A percentile compares a stretch with the other conserved stretches of the same genome.
These are phyloP conservation scores for Piper longum DNA, from an alignment of 164 flowering plant genomes.

Conservation along the genomic window DNA sequence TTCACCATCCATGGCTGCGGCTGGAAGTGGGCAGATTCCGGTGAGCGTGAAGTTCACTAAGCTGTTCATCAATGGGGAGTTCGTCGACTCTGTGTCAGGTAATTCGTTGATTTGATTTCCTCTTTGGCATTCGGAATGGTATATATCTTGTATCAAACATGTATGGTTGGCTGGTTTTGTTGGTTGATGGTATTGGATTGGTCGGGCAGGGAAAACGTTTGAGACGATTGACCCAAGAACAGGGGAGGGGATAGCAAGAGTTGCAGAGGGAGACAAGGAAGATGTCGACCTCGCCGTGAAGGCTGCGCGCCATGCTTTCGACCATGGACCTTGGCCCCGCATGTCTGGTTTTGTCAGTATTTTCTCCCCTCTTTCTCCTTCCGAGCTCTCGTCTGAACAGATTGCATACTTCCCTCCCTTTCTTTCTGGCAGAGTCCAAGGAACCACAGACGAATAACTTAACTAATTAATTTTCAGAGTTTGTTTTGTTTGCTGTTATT, in stretches of 20 bases:
- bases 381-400: not conserved
- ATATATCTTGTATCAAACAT: not conserved
- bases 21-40: constrained; percentile 11
- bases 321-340: constrained; percentile 81
- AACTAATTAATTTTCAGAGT: no score
- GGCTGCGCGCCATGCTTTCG: constrained; percentile 77
- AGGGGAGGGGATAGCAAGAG: constrained; percentile 42
- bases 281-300: constrained; percentile 75
- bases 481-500: no score
- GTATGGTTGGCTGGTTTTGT: not conserved
- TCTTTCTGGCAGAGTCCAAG: no score
- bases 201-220: constrained; percentile 45
- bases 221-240: constrained; percentile 78
- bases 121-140: not conserved
- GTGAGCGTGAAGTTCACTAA: constrained; percentile 39
- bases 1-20: constrained; percentile 4
- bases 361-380: not conserved
- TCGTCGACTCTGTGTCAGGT: constrained; percentile 65
- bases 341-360: constrained; percentile 47
- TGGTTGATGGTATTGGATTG: not conserved
- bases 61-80: constrained; percentile 72
- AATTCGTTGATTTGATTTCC: not conserved
- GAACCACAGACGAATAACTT: no score
- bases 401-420: not conserved
- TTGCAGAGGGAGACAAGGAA: constrained; percentile 60